A percentile compares a stretch with the other conserved stretches of the same genome.
Conservation (phyloP, 2,329 filamentous ascomycete genomes). For the Botrytis porri region DNA sequence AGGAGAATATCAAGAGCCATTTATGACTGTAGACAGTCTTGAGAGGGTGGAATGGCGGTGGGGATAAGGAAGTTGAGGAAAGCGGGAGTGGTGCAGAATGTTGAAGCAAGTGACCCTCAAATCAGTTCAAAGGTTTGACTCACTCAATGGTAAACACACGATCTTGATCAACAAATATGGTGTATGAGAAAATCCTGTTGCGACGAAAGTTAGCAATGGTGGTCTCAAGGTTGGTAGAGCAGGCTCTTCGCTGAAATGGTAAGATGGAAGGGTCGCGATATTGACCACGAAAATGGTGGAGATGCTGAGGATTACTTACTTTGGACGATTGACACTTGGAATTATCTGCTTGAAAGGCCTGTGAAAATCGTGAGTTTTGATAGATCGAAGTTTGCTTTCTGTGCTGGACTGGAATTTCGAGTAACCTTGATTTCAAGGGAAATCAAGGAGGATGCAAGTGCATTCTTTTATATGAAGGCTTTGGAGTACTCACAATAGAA, state of each 20-base stretch:
- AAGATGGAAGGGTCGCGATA: background rate
- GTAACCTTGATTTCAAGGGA: background rate
- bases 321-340: background rate
- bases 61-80: background rate
- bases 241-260: background rate
- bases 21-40: too few relatives aligned
- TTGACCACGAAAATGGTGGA: background rate
- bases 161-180: background rate
- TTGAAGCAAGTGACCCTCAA: background rate
- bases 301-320: background rate
- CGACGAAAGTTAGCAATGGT: background rate
- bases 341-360: slow-evolving; percentile 1
- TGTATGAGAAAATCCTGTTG: background rate
- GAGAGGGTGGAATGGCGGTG: background rate
- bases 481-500: slow-evolving; percentile 9
- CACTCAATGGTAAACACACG: background rate
- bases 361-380: background rate
- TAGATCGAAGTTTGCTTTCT: slow-evolving; percentile 4
- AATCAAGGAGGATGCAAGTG: background rate
- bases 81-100: background rate
- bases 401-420: background rate
- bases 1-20: background rate
- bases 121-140: background rate
- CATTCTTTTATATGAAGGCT: background rate
- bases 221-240: background rate